Evolutionary conservation across 768 basidiomycete genomes (phyloP), one percentile per base, ranked within the genome.

Genomic region (Rickenella mellea): DNA sequence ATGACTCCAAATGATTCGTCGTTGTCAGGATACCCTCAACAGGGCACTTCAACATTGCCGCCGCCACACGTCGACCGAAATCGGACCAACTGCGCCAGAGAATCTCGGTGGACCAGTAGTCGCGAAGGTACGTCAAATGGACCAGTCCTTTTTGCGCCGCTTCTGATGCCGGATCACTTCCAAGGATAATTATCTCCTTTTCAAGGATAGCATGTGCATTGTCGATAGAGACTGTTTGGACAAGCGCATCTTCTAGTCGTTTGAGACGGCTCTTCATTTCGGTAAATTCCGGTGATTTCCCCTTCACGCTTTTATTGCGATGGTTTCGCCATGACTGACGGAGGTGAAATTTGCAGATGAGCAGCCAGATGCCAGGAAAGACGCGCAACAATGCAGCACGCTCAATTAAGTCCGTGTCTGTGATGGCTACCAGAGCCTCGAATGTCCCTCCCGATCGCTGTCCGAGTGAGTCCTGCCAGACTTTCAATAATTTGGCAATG

Each of bases 1-100:
- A 66, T 1, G 60, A 57, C 46, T 69, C 63, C 6, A 68, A 55
- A 41, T 66, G 64, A 35, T 68, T 68, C 19, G 64, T 67, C 4
- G 66, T 68, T 0, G 61, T 51, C 5, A 66, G 22, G 2, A 69
- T 55, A 2, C 49, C 53, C 0, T 62, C 55, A 12, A 66, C 32
- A 1, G 45, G 25, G 8, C 45, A 31, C 0, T 40, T 37, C 5
- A 66, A 33, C 0, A 48, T 33, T 2, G 27, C 22, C 0, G 64
- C 59, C 10, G 64, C 65, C 4, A 40, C 25, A 3, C 32, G 9
- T 1, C 58, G 55, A 0, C 59, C 61, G 17, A 30, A 48, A 6
- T 48, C 31, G 0, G 62, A 63, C 65, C 62, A 66, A 47, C 59
- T 57, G 4, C 41, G 6, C 62, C 64, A 67, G 2, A 67, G 40